Evolutionary conservation across 2,329 filamentous ascomycete species (phyloP).

Genomic region (Colletotrichum truncatum): DNA sequence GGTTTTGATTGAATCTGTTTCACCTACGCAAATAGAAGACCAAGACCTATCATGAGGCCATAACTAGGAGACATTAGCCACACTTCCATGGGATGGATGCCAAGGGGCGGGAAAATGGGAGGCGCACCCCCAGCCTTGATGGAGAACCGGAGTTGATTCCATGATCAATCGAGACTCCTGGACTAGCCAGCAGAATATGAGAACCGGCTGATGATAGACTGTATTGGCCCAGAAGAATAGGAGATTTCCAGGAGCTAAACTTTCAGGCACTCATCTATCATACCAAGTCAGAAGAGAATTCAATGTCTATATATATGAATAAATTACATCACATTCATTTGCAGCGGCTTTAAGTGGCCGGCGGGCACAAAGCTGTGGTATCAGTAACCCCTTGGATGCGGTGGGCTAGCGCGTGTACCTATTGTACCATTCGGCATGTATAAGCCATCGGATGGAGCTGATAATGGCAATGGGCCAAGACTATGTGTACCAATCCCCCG

Average conservation of each 20-base stretch:
- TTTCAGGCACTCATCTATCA: too few species aligned
- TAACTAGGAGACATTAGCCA: conserved; percentile 12
- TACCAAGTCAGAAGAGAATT: too few species aligned
- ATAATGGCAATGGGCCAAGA: background rate
- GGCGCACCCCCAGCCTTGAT: conserved; percentile 30
- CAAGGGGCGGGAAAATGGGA: background rate
- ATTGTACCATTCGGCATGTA: too few species aligned
- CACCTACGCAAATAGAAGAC: conserved; percentile 26
- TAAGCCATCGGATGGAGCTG: background rate
- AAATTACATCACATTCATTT: background rate
- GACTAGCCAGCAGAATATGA: too few species aligned
- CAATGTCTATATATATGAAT: background rate
- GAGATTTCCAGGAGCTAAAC: too few species aligned
- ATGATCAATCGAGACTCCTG: background rate
- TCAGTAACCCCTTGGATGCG: too few species aligned
- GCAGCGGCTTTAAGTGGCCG: background rate
- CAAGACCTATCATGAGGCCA: conserved; percentile 30
- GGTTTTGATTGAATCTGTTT: too few species aligned
- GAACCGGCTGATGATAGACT: too few species aligned
- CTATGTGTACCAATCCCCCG: background rate
- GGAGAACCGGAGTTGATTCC: conserved; percentile 25
- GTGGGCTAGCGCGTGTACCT: too few species aligned
- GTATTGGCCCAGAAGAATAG: too few species aligned
- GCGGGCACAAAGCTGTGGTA: background rate
- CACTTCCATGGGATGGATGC: rapidly evolving